Base-by-base conservation (phyloP, 2,329 filamentous ascomycete genomes). In the Ambrosiella cleistominuta region DNA sequence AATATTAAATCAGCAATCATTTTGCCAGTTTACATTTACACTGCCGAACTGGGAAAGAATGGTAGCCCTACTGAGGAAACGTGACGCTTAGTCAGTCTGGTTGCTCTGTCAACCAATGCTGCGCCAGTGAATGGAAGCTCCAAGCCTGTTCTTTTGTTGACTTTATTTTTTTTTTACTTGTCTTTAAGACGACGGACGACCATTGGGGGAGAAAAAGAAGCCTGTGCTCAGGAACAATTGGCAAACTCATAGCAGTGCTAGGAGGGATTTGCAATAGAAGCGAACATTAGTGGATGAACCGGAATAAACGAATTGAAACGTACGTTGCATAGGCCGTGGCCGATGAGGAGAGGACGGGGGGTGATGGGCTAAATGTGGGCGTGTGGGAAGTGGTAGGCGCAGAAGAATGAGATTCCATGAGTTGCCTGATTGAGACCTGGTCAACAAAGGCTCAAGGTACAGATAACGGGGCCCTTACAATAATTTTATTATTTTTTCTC, bases 121-220 rank as follows among this genome's bases (percentile, higher is more conserved):
- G 52, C 42, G 54, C 40, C 54, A 47, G 47, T 19, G 6, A 35
- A 11, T 36, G 47, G 47, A n/a, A 51, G 47, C 36, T 44, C 54
- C 9, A 45, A 44, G 38, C 38, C 45, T 36, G n/a, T 12, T 42
- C 39, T n/a, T 11, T 36, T 51, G 47, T 51, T 36, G 47, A 51
- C 27, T 51, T 51, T 51, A 15, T 51, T 56, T 53, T 53, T 53
- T 53, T 42, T 55, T 56, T 56, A 45, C 36, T 44, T 45, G 44
- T 19, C 9, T 51, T 51, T 51, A 51, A 47, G n/a, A 13, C 13
- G n/a, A 47, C n/a, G 44, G 44, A 17, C 44, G 44, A 47, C 19
- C 27, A 2, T 27, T 27, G 2, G 27, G 27, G 27, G 4, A 27
- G 27, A 27, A 27, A 27, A 8, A 47, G 44, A 47, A 15, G 44